phyloP scores from a whole-genome alignment of 2,329 filamentous ascomycete species.

The Tolypocladium ophioglossoides region DNA sequence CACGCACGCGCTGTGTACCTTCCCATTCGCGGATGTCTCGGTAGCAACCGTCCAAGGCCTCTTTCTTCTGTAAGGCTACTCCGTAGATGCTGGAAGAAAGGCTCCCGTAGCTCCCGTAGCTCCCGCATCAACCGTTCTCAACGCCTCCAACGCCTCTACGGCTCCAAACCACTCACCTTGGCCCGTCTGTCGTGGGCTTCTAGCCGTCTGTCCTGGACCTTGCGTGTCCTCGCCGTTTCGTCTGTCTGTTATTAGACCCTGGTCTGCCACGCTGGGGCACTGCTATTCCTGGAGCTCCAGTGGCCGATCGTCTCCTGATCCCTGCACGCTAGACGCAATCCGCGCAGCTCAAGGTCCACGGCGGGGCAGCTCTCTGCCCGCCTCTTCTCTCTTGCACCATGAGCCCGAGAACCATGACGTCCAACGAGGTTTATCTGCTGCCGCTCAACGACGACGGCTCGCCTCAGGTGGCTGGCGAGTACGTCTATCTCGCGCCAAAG shows the following conservation, averaged over 20 bases:
- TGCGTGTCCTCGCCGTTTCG: not conserved
- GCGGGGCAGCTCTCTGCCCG: constrained; percentile 8
- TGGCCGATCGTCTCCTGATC: not conserved
- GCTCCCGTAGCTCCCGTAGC: not conserved
- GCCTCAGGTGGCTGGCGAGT: constrained; percentile 78
- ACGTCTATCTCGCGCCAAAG: constrained; percentile 77
- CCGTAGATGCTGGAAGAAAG: not conserved
- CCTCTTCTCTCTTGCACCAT: constrained; percentile 30
- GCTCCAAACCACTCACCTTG: not conserved
- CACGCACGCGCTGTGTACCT: not conserved
- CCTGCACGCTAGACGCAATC: not conserved
- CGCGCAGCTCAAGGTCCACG: constrained; percentile 4
- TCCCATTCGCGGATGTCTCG: not conserved
- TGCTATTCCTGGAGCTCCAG: not conserved
- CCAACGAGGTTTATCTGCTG: constrained; percentile 72
- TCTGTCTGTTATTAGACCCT: not conserved
- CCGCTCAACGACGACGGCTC: constrained; percentile 88
- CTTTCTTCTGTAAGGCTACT: not conserved
- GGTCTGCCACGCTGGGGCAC: not conserved
- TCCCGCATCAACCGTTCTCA: not conserved
- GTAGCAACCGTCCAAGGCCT: not conserved
- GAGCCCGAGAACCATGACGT: constrained; percentile 51
- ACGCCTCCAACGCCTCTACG: not conserved
- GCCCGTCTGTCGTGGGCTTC: not conserved
- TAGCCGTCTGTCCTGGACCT: not conserved